Evolutionary conservation across 495 filamentous ascomycete genomes (phyloP).

Genomic region (Sphaerosporella brunnea): DNA sequence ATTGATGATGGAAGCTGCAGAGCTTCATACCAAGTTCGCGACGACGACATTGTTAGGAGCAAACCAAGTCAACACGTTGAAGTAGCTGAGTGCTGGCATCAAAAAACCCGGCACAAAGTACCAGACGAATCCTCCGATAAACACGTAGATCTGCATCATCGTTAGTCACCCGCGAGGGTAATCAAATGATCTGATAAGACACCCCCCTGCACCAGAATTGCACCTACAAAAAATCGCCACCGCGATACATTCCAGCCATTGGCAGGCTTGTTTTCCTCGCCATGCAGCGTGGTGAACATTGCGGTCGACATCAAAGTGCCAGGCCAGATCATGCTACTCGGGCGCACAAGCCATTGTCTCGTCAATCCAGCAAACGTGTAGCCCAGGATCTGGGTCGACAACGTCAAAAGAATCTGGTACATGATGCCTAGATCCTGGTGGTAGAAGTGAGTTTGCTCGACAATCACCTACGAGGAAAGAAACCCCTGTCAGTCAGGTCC

Average conservation of each 20-base stretch:
- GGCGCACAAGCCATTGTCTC: constrained; percentile 60
- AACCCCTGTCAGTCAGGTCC: no score
- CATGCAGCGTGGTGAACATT: constrained; percentile 73
- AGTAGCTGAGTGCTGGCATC: constrained; percentile 74
- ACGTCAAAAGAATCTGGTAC: constrained; percentile 65
- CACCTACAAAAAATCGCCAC: constrained; percentile 58
- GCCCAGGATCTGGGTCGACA: constrained; percentile 70
- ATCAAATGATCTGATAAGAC: constrained; percentile 20
- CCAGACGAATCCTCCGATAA: constrained; percentile 46
- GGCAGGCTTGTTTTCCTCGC: constrained; percentile 57
- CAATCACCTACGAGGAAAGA: constrained; percentile 40
- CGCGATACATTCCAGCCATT: constrained; percentile 71
- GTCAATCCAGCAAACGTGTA: constrained; percentile 70
- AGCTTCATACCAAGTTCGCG: constrained; percentile 42
- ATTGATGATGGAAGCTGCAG: background rate
- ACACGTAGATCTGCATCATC: constrained; percentile 32
- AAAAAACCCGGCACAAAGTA: constrained; percentile 78
- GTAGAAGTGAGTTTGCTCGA: constrained; percentile 76
- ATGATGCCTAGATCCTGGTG: constrained; percentile 52
- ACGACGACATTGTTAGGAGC: constrained; percentile 58
- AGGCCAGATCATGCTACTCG: constrained; percentile 85
- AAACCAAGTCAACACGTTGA: constrained; percentile 84
- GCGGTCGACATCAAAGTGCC: constrained; percentile 72
- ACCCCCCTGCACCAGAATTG: background rate
- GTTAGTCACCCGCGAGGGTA: constrained; percentile 2